Conservation (phyloP, 2,329 filamentous ascomycete species). For the Fusarium sublunatum region DNA sequence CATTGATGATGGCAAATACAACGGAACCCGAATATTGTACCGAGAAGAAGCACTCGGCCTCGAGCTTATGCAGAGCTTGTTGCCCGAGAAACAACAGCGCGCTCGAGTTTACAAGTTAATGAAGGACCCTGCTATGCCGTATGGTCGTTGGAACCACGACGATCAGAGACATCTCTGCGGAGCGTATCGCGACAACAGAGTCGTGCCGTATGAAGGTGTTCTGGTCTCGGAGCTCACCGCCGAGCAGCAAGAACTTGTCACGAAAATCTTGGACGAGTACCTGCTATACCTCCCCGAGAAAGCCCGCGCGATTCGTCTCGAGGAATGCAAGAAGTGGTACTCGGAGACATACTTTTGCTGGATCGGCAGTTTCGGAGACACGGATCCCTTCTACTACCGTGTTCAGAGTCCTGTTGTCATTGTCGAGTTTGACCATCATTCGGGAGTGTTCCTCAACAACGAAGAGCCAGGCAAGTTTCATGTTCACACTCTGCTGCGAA, state of each 20-base stretch:
- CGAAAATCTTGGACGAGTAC: conserved; percentile 71
- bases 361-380: conserved; percentile 76
- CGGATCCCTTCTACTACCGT: conserved; percentile 81
- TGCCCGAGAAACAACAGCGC: conserved; percentile 55
- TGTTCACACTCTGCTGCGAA: conserved; percentile 78
- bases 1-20: conserved; percentile 72
- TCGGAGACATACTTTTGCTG: conserved; percentile 82
- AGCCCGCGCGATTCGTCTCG: conserved; percentile 66
- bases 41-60: conserved; percentile 73
- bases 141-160: conserved; percentile 80
- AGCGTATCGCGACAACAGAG: conserved; percentile 80
- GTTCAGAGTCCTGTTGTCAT: conserved; percentile 81
- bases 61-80: conserved; percentile 74
- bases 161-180: conserved; percentile 83
- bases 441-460: conserved; percentile 80
- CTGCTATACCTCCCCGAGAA: conserved; percentile 72
- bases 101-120: conserved; percentile 70
- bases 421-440: conserved; percentile 83
- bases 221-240: conserved; percentile 60
- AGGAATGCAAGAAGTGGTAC: conserved; percentile 65
- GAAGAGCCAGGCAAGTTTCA: conserved; percentile 80
- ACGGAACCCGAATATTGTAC: conserved; percentile 73
- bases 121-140: conserved; percentile 73
- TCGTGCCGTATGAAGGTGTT: conserved; percentile 79
- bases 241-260: conserved; percentile 65